Conservation (phyloP, 169 alveolate species). For the Cryptosporidium sp. region DNA sequence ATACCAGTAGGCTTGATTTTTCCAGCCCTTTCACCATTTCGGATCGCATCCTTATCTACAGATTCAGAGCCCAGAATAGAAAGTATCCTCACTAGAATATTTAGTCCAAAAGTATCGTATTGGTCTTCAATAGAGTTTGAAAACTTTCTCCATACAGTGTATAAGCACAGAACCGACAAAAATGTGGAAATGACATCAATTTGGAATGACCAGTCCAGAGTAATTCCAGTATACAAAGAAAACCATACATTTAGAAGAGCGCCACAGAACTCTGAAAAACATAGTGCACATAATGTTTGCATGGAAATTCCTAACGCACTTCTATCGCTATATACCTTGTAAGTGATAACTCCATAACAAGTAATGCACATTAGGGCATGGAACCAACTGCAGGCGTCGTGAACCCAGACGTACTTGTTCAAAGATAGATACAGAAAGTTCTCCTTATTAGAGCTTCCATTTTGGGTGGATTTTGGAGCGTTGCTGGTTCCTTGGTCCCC, state of each 20-base stretch:
- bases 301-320: slow-evolving; percentile 79
- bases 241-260: slow-evolving; percentile 77
- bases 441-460: slow-evolving; percentile 2
- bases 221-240: slow-evolving; percentile 63
- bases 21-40: slow-evolving; percentile 71
- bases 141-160: slow-evolving; percentile 75
- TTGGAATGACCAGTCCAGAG: slow-evolving; percentile 77
- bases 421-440: slow-evolving; percentile 39
- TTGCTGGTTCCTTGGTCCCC: slow-evolving; percentile 25
- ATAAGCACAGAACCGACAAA: slow-evolving; percentile 74
- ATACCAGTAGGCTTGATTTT: slow-evolving; percentile 56
- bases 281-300: slow-evolving; percentile 80
- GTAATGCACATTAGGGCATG: slow-evolving; percentile 72
- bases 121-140: slow-evolving; percentile 77
- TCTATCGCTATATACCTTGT: slow-evolving; percentile 76
- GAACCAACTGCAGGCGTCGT: slow-evolving; percentile 73
- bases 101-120: slow-evolving; percentile 80
- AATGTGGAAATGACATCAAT: slow-evolving; percentile 77
- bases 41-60: slow-evolving; percentile 55
- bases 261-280: slow-evolving; percentile 78
- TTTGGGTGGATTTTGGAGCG: background rate
- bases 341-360: slow-evolving; percentile 77
- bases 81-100: slow-evolving; percentile 57
- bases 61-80: slow-evolving; percentile 67
- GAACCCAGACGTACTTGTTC: slow-evolving; percentile 68